Evolutionary conservation across 805 yeast species (phyloP).

Genomic region (Saturnispora sekii): DNA sequence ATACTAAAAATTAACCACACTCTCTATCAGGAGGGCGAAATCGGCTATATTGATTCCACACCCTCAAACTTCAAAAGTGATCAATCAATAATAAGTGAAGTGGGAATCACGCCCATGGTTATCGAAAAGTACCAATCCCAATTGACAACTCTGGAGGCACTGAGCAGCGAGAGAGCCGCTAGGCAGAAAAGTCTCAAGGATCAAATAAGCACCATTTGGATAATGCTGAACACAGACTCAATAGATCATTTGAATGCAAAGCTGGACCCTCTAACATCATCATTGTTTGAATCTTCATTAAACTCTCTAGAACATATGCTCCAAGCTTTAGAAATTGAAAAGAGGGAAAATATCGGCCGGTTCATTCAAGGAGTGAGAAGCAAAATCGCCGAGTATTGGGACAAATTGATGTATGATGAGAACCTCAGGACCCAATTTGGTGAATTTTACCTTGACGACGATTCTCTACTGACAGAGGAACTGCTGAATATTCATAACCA

Average conservation of each 20-base stretch:
- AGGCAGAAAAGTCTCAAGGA: slow-evolving; percentile 22
- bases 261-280: slow-evolving; percentile 13
- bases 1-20: slow-evolving; percentile 4
- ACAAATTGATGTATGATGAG: slow-evolving; percentile 45
- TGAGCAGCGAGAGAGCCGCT: slow-evolving; percentile 30
- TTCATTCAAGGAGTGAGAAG: slow-evolving; percentile 55
- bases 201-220: slow-evolving; percentile 27
- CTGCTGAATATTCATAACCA: slow-evolving; percentile 54
- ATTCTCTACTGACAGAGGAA: slow-evolving; percentile 40
- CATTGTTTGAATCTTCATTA: slow-evolving; percentile 39
- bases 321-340: slow-evolving; percentile 45
- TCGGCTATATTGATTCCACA: slow-evolving; percentile 6
- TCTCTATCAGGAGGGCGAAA: slow-evolving; percentile 7
- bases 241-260: slow-evolving; percentile 17
- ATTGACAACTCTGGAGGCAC: slow-evolving; percentile 18
- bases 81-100: slow-evolving; percentile 12
- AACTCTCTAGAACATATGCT: slow-evolving; percentile 45
- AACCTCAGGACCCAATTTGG: slow-evolving; percentile 41
- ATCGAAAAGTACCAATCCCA: slow-evolving; percentile 13
- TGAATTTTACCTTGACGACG: slow-evolving; percentile 30
- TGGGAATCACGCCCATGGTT: slow-evolving; percentile 17
- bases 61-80: slow-evolving; percentile 10
- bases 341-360: slow-evolving; percentile 55
- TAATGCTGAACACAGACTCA: slow-evolving; percentile 33
- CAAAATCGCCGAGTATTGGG: slow-evolving; percentile 56